Evolutionary conservation across 257 asterid genomes (phyloP).

Genomic region (Solanum pennellii): DNA sequence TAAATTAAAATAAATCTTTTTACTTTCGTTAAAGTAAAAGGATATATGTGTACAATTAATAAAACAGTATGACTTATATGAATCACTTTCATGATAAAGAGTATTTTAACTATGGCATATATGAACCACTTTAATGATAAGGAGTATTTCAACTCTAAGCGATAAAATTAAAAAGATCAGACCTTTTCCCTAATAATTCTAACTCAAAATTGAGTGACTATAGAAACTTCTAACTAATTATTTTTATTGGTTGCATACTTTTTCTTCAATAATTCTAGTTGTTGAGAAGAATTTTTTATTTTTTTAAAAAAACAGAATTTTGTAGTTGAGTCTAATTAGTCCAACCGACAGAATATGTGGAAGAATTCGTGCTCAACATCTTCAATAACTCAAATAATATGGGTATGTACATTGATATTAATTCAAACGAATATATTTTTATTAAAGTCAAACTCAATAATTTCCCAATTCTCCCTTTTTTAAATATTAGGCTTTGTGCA

Average conservation of each 20-base stretch:
- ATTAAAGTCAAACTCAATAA: neutral
- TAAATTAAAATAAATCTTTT: no score
- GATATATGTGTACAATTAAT: no score
- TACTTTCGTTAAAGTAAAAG: fast-evolving
- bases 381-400: neutral
- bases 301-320: neutral
- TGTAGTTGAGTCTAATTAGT: neutral
- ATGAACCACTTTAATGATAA: no score
- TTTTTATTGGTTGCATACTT: no score
- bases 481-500: neutral
- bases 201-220: no score
- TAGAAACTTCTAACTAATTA: no score
- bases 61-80: no score
- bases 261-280: neutral
- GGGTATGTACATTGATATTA: neutral
- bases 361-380: neutral
- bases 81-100: no score
- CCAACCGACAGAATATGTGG: neutral
- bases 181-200: no score
- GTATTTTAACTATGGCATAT: no score
- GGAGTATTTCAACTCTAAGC: no score
- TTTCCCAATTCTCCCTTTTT: neutral
- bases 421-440: neutral
- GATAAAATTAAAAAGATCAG: no score
- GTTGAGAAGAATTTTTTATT: neutral